These are phyloP conservation scores for Lojkania enalia DNA, from an alignment of 2,329 filamentous ascomycete species.

Conservation along the genomic window DNA sequence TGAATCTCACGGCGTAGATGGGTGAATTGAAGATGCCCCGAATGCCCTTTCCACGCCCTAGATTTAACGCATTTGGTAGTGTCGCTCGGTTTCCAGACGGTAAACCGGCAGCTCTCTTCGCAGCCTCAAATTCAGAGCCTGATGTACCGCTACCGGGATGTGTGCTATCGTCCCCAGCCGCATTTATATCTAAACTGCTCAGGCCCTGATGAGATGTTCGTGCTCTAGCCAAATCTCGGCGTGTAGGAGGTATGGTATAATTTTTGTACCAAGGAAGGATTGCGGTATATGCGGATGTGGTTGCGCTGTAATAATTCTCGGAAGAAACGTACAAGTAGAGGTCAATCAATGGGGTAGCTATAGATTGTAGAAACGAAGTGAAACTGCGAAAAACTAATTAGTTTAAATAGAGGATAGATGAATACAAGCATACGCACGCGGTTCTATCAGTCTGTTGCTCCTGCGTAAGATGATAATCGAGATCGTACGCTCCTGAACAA, in stretches of 20 bases:
- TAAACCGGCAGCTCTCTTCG: slow-evolving; percentile 42
- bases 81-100: slow-evolving; percentile 39
- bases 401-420: not conserved
- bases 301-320: slow-evolving; percentile 78
- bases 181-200: slow-evolving; percentile 51
- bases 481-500: slow-evolving; percentile 27
- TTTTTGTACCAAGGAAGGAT: slow-evolving; percentile 85
- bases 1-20: slow-evolving; percentile 73
- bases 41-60: slow-evolving; percentile 62
- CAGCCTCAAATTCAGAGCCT: slow-evolving; percentile 41
- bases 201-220: slow-evolving; percentile 62
- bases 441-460: slow-evolving; percentile 48
- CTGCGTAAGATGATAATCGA: slow-evolving; percentile 33
- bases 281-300: slow-evolving; percentile 76
- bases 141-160: slow-evolving; percentile 35
- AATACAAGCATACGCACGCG: slow-evolving; percentile 27
- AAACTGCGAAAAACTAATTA: slow-evolving; percentile 27
- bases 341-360: slow-evolving; percentile 77
- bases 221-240: slow-evolving; percentile 70
- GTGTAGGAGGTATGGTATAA: slow-evolving; percentile 77
- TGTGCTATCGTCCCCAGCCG: slow-evolving; percentile 40
- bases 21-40: slow-evolving; percentile 65
- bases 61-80: slow-evolving; percentile 48
- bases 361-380: slow-evolving; percentile 71
- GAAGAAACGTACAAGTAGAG: slow-evolving; percentile 88